Evolutionary conservation across 164 flowering plant genomes (phyloP), one percentile per base, ranked within the genome.

Genomic region (Magnolia changhungtana): DNA sequence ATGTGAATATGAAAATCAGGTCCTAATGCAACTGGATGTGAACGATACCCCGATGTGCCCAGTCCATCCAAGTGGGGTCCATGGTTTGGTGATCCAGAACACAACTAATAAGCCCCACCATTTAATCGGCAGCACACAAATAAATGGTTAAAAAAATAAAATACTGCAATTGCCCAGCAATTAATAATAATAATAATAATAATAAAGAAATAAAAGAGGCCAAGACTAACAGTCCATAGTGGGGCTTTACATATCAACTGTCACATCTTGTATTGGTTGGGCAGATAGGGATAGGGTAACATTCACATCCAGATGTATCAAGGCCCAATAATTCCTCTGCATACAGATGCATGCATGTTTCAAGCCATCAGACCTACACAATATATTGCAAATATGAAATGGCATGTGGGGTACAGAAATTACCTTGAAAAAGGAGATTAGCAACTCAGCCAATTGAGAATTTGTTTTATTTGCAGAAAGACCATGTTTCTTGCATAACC

Each of bases 401-500:
- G 7, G 23, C 19, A 3, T 14, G 24, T 23, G 66, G 13, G 8
- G 21, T 65, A 20, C 58, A 27, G 19, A 74, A 58, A 69, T 66
- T 81, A 85, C 88, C 86, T 80, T 75, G 50, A 68, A 78, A 72
- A 27, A 80, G 51, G 84, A 78, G 37, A 73, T 55, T 65, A 88
- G 45, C 58, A 72, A 81, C 37, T 76, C 69, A 55, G 80, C 83
- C 85, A 88, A 77, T 13, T 78, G 79, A 0, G 78, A 71, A 18
- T 79, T 77, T n/a, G 86, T 75, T 67, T 71, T 84, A 45, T 78
- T 84, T 8, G 87, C 82, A 68, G 89, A 80, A 72, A 85, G 81
- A 75, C 88, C 85, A 82, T 79, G 80, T 64, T 82, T 80, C 84
- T 84, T 87, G 81, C 91, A 88, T 79, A 83, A 75, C 29, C 63